These are phyloP conservation scores for Tricholoma terreum DNA, from an alignment of 768 basidiomycete genomes.

Conservation along the genomic window DNA sequence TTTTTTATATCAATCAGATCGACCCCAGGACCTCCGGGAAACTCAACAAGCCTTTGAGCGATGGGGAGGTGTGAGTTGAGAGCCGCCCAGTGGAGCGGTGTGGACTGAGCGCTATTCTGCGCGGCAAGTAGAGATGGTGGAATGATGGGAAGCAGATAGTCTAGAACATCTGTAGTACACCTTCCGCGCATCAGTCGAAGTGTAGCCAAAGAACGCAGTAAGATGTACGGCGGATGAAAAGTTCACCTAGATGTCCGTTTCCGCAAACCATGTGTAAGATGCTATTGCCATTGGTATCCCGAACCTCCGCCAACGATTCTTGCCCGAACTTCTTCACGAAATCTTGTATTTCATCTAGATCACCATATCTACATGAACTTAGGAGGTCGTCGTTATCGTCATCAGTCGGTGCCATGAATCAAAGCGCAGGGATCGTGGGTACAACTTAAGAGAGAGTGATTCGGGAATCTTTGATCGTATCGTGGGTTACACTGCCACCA, in stretches of 20 bases:
- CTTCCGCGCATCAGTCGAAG: constrained; percentile 45
- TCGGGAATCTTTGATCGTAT: not conserved
- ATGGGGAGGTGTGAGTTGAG: constrained; percentile 73
- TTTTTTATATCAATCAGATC: constrained; percentile 78
- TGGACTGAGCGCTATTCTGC: constrained; percentile 73
- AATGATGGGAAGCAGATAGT: constrained; percentile 64
- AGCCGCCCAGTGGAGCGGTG: constrained; percentile 89
- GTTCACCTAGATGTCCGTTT: constrained; percentile 83
- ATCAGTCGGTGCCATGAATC: constrained; percentile 33
- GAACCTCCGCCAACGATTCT: constrained; percentile 42
- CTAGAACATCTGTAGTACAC: constrained; percentile 61
- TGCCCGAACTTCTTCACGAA: constrained; percentile 62
- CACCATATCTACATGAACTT: constrained; percentile 85
- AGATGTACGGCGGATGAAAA: constrained; percentile 3
- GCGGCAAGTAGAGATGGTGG: constrained; percentile 53
- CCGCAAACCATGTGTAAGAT: constrained; percentile 84
- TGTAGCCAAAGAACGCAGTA: constrained; percentile 4
- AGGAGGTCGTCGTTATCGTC: constrained; percentile 73
- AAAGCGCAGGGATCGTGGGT: too few species aligned
- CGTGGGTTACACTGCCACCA: not conserved
- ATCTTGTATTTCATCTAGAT: constrained; percentile 69
- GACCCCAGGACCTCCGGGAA: constrained; percentile 55
- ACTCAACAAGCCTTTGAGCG: constrained; percentile 57
- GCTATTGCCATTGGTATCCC: constrained; percentile 78
- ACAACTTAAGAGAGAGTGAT: not conserved